phyloP scores from a whole-genome alignment of 805 yeast genomes.

The Metschnikowia aberdeeniae region DNA sequence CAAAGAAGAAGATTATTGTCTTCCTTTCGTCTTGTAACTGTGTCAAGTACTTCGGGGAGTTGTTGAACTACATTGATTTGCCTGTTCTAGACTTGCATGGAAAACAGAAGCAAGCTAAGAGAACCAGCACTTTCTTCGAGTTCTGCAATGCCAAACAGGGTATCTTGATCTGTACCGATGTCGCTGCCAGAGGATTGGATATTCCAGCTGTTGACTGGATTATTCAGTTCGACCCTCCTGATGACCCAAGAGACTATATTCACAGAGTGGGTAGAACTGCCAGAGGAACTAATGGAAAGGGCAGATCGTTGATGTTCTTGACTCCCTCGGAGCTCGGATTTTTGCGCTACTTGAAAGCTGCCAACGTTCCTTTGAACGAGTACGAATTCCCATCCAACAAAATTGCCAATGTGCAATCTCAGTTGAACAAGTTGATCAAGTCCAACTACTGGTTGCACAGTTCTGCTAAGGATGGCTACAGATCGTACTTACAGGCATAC shows the following conservation, averaged over 20 bases:
- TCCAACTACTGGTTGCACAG: conserved; percentile 93
- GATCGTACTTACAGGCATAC: conserved; percentile 95
- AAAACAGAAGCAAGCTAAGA: conserved; percentile 96
- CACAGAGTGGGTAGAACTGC: conserved; percentile 99
- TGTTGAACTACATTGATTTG: conserved; percentile 90
- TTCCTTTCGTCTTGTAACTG: conserved; percentile 95
- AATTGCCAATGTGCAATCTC: conserved; percentile 94
- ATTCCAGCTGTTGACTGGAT: conserved; percentile 99
- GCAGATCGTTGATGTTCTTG: conserved; percentile 91
- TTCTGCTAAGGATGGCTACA: conserved; percentile 95
- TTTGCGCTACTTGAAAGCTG: conserved; percentile 88
- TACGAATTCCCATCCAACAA: conserved; percentile 92
- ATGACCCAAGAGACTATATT: conserved; percentile 98
- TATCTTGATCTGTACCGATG: conserved; percentile 91
- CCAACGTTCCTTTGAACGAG: conserved; percentile 96
- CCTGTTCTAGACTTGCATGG: conserved; percentile 97
- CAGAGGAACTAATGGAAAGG: conserved; percentile 83
- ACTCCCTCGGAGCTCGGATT: conserved; percentile 94
- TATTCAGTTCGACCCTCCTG: conserved; percentile 98
- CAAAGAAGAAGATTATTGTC: conserved; percentile 88
- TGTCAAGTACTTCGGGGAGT: conserved; percentile 93
- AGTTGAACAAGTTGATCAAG: conserved; percentile 83
- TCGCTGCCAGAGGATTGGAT: conserved; percentile 98
- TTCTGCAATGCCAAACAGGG: conserved; percentile 97
- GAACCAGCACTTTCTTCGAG: conserved; percentile 97